Conservation (phyloP, 306 rosid species). For the Astragalus glycyphyllos region DNA sequence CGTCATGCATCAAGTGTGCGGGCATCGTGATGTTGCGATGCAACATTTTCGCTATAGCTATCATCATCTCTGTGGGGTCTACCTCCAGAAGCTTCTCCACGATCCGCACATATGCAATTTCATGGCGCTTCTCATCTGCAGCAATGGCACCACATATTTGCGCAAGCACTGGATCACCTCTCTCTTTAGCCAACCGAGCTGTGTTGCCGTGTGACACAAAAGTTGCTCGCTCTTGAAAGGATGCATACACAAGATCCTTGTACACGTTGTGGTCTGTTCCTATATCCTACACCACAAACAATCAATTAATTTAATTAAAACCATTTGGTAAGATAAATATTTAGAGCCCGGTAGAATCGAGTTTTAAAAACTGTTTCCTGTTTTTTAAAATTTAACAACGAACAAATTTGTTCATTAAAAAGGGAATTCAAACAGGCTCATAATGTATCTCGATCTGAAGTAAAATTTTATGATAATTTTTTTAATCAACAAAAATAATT, state of each 20-base stretch:
- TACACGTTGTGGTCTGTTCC: background rate
- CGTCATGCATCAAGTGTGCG: background rate
- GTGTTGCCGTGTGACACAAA: constrained; percentile 2
- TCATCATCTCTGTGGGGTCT: background rate
- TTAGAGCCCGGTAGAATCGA: no score
- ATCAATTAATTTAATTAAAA: background rate
- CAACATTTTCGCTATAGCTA: background rate
- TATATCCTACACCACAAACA: background rate
- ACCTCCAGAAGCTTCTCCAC: constrained; percentile 19
- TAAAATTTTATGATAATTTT: no score
- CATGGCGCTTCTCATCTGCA: background rate
- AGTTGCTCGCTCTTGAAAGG: background rate
- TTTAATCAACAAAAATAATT: no score
- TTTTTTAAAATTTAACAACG: no score
- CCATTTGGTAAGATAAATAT: no score
- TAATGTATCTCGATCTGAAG: no score
- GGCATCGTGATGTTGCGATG: background rate
- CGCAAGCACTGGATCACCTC: constrained; percentile 3
- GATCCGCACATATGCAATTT: background rate
- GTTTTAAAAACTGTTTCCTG: no score
- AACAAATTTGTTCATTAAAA: no score
- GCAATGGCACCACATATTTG: background rate
- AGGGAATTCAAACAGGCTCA: no score
- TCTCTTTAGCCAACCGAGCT: background rate
- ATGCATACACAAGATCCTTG: background rate